Base-by-base conservation (phyloP, 148 eudicot genomes). In the Silene uniflora region DNA sequence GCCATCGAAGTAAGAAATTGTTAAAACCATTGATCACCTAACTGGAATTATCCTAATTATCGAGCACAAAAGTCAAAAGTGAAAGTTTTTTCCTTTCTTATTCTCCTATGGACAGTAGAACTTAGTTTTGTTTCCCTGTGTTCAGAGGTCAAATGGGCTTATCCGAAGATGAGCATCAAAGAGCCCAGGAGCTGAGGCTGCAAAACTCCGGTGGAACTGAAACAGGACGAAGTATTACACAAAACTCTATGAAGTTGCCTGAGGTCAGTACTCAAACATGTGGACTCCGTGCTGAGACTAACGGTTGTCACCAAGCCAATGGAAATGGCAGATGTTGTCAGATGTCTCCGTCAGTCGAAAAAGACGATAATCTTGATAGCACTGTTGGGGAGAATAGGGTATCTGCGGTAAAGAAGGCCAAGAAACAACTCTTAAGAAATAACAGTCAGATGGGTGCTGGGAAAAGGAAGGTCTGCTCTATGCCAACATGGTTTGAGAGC, bases 81-180 rank as follows among this genome's bases (percentile, higher is more conserved):
- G n/a, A 16, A 49, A 49, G 11, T 2, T 49, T 49, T 49, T 49
- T 49, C 55, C 55, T 10, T 61, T 21, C 44, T 9, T 10, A 67
- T 67, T 3, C 7, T 3, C 54, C 56, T 42, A 44, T 44, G 55
- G 16, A 12, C 6, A 27, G 55, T 19, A 19, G 22, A 54, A 68
- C 32, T 66, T 42, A 23, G 62, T 10, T 67, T 7, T 29, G 17
- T 58, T 27, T n/a, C 22, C 6, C 1, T 32, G 55, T 67, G 62
- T 71, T 75, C 87, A 95, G 99, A 88, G 99, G 99, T 69, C 97
- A 95, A 84, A 90, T 95, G 97, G 97, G 97, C 46, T 79, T 95
- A 83, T 83, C 96, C 17, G 97, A 92, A 86, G 97, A 92, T 62
- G 92, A 89, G 29, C 99, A 95, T 86, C 90, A 76, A 81, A 83